These are phyloP conservation scores for Penicillium subrubescens DNA, from an alignment of 495 filamentous ascomycete species.

Conservation along the genomic window DNA sequence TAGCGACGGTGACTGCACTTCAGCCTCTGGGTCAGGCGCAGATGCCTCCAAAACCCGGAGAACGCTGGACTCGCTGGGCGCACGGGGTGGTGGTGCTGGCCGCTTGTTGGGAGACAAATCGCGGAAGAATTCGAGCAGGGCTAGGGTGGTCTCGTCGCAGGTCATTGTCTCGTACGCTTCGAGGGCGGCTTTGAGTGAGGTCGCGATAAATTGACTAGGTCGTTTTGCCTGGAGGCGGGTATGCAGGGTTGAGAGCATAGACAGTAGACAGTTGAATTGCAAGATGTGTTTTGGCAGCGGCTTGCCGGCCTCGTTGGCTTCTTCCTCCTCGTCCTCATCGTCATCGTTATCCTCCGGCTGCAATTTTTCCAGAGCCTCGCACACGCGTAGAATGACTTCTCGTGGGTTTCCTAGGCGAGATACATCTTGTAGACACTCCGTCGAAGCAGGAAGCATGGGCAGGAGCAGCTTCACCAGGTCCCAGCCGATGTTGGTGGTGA, in stretches of 20 bases:
- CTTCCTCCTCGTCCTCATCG: slow-evolving; percentile 47
- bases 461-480: slow-evolving; percentile 87
- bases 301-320: slow-evolving; percentile 19
- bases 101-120: slow-evolving; percentile 71
- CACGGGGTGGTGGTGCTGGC: slow-evolving; percentile 72
- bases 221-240: slow-evolving; percentile 85
- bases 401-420: slow-evolving; percentile 87
- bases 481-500: slow-evolving; percentile 94
- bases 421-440: slow-evolving; percentile 73
- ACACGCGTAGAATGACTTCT: slow-evolving; percentile 88
- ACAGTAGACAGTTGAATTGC: slow-evolving; percentile 75
- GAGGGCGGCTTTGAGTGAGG: slow-evolving; percentile 76
- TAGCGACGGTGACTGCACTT: slow-evolving; percentile 53
- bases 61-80: slow-evolving; percentile 54
- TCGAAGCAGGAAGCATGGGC: slow-evolving; percentile 69
- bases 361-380: slow-evolving; percentile 67
- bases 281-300: slow-evolving; percentile 36
- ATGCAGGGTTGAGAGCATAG: slow-evolving; percentile 84
- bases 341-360: slow-evolving; percentile 57
- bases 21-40: slow-evolving; percentile 82
- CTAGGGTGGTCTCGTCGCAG: slow-evolving; percentile 67
- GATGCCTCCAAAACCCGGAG: slow-evolving; percentile 45
- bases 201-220: slow-evolving; percentile 90
- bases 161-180: slow-evolving; percentile 62
- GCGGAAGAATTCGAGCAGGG: slow-evolving; percentile 74